Conservation (phyloP, 2,329 filamentous ascomycete species). For the Pseudocercospora eumusae region DNA sequence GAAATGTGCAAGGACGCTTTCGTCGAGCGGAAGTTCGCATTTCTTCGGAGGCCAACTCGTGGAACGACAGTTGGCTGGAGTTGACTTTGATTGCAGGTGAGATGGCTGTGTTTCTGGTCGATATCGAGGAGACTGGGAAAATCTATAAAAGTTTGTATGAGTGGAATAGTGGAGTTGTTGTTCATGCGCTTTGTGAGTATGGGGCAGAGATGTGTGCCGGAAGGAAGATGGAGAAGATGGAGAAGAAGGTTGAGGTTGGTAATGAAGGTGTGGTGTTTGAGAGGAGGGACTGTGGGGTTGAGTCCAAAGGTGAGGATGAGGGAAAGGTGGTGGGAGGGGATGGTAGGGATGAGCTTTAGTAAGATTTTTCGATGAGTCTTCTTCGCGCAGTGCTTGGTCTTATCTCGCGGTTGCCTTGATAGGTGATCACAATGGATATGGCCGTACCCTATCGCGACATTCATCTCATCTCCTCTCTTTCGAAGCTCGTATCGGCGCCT, state of each 20-base stretch:
- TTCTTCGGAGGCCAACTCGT: too few species aligned
- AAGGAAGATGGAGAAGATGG: background rate
- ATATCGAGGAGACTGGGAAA: background rate
- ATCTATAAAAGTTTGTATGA: background rate
- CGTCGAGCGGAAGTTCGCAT: too few species aligned
- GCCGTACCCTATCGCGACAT: too few species aligned
- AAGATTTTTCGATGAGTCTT: too few species aligned
- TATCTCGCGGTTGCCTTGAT: too few species aligned
- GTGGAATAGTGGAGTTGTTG: background rate
- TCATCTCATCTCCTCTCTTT: background rate
- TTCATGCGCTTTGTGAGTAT: background rate
- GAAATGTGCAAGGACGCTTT: too few species aligned
- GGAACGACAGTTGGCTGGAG: too few species aligned
- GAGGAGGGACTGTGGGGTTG: background rate
- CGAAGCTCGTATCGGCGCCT: background rate
- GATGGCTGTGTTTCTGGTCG: background rate
- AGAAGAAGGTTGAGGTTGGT: background rate
- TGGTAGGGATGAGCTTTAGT: background rate
- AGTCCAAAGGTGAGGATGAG: background rate
- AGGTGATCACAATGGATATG: too few species aligned
- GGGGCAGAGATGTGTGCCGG: background rate
- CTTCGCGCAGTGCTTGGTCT: too few species aligned
- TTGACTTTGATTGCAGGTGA: background rate
- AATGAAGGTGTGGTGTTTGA: background rate
- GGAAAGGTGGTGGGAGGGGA: background rate